Evolutionary conservation across 345 rosid species (phyloP).

Genomic region (Jatropha curcas): DNA sequence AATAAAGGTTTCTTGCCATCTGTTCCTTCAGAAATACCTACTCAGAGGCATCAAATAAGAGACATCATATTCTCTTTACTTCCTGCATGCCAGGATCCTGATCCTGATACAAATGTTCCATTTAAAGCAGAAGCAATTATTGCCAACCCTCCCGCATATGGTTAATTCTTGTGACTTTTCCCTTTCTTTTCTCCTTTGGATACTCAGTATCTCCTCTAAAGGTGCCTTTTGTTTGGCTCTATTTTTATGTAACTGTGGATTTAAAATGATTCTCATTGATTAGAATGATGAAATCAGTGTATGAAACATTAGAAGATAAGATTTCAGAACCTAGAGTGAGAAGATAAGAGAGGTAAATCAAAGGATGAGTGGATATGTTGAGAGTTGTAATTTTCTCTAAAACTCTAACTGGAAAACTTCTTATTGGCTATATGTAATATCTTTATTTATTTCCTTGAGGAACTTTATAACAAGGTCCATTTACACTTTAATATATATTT

Average conservation of each 20-base stretch:
- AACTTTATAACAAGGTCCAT: not conserved
- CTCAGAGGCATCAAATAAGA: conserved; percentile 51
- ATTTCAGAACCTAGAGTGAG: not conserved
- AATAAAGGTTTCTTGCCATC: conserved; percentile 69
- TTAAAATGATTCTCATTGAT: not conserved
- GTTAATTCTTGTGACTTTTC: conserved; percentile 22
- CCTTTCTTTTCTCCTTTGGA: not conserved
- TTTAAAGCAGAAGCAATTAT: conserved; percentile 54
- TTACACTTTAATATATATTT: too few relatives aligned
- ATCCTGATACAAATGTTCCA: conserved; percentile 35
- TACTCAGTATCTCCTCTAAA: not conserved
- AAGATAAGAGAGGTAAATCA: not conserved
- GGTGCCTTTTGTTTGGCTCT: not conserved
- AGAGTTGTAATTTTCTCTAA: not conserved
- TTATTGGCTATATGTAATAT: not conserved
- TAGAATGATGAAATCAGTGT: not conserved
- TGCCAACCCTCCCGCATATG: conserved; percentile 66
- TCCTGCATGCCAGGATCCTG: conserved; percentile 48
- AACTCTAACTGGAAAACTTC: not conserved
- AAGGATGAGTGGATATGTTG: not conserved
- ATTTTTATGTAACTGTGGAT: not conserved
- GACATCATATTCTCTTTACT: conserved; percentile 49
- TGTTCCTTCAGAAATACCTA: conserved; percentile 52
- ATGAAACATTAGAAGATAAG: not conserved
- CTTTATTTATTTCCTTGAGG: not conserved